These are phyloP conservation scores for Sphaerosporella brunnea DNA, from an alignment of 495 filamentous ascomycete genomes.

Conservation along the genomic window DNA sequence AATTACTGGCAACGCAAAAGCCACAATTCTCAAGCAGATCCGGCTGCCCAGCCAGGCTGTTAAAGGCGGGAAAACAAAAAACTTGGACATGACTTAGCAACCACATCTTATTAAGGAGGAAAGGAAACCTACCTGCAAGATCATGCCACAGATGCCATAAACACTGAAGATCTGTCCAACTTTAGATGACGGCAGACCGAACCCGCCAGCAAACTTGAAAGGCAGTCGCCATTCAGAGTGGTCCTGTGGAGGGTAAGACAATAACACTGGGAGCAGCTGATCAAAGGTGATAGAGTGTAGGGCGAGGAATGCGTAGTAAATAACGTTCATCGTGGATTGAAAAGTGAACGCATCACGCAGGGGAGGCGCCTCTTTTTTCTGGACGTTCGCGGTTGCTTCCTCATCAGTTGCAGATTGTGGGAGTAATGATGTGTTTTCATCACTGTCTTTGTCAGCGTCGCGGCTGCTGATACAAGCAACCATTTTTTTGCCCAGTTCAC, in stretches of 20 bases:
- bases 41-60: conserved; percentile 44
- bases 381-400: conserved; percentile 24
- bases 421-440: conserved; percentile 18
- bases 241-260: conserved; percentile 44
- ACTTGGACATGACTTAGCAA: too few relatives aligned
- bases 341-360: conserved; percentile 51
- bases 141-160: conserved; percentile 52
- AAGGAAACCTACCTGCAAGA: conserved; percentile 33
- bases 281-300: conserved; percentile 62
- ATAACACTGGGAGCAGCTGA: conserved; percentile 52
- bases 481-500: conserved; percentile 32
- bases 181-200: conserved; percentile 47
- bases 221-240: conserved; percentile 32
- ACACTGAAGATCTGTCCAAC: conserved; percentile 53
- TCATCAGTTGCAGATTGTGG: conserved; percentile 3
- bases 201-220: conserved; percentile 53
- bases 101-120: conserved; percentile 1
- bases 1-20: conserved; percentile 46
- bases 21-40: conserved; percentile 38
- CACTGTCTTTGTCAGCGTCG: conserved; percentile 24
- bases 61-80: conserved; percentile 50
- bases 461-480: conserved; percentile 25
- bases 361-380: conserved; percentile 28
- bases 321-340: conserved; percentile 58
- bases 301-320: conserved; percentile 39